Evolutionary conservation across 345 rosid genomes (phyloP).

Genomic region (Eucalyptus curtisii): DNA sequence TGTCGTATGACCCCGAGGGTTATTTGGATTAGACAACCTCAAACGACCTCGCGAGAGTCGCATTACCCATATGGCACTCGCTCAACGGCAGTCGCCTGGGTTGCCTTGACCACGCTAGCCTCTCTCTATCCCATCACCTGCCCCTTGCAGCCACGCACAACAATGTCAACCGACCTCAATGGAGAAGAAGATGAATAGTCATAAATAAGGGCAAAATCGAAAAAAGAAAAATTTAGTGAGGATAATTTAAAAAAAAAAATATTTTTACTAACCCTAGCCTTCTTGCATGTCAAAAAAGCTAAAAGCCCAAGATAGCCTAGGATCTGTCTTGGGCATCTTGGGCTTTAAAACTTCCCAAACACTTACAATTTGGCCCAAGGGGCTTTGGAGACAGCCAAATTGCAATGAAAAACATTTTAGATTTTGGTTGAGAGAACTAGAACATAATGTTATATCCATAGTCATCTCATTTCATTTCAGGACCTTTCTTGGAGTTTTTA

Average conservation of each 20-base stretch:
- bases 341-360: background rate
- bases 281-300: background rate
- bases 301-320: too few relatives aligned
- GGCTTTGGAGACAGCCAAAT: too few relatives aligned
- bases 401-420: too few relatives aligned
- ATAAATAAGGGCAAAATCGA: background rate
- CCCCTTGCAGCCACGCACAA: background rate
- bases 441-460: background rate
- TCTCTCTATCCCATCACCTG: fast-evolving
- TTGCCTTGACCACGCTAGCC: fast-evolving
- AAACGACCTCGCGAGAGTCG: fast-evolving
- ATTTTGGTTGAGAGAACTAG: background rate
- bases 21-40: background rate
- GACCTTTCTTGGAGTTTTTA: background rate
- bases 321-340: fast-evolving
- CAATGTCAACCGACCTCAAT: fast-evolving
- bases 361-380: too few relatives aligned
- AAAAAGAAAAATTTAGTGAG: too few relatives aligned
- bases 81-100: fast-evolving
- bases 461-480: background rate
- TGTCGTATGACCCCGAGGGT: fast-evolving
- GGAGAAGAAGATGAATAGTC: background rate
- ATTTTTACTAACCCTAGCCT: background rate
- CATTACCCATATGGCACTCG: background rate
- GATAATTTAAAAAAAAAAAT: background rate